Evolutionary conservation across 2,329 filamentous ascomycete species (phyloP).

Genomic region (Fusarium devonianum): DNA sequence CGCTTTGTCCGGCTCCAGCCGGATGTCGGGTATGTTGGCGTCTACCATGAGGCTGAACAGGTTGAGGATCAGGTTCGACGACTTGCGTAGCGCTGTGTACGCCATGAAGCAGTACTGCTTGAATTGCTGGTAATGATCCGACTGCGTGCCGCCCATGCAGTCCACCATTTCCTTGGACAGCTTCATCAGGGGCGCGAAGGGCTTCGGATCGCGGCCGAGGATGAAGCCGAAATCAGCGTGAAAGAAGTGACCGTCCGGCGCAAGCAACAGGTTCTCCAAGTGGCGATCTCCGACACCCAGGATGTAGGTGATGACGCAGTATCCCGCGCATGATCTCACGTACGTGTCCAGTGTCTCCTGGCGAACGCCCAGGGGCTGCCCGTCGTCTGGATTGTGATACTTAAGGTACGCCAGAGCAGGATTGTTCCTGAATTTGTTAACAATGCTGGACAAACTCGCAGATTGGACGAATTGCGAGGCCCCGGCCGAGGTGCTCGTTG

Average conservation of each 20-base stretch:
- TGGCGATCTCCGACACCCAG: slow-evolving; percentile 95
- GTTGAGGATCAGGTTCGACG: slow-evolving; percentile 89
- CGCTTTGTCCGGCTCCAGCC: slow-evolving; percentile 89
- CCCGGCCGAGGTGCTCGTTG: slow-evolving; percentile 87
- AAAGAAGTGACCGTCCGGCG: slow-evolving; percentile 93
- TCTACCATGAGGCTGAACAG: slow-evolving; percentile 97
- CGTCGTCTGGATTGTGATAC: slow-evolving; percentile 86
- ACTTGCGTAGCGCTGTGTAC: slow-evolving; percentile 89
- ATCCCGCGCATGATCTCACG: slow-evolving; percentile 93
- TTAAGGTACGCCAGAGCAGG: slow-evolving; percentile 83
- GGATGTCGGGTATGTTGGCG: slow-evolving; percentile 95
- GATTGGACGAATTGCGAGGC: slow-evolving; percentile 94
- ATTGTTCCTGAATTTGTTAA: slow-evolving; percentile 79
- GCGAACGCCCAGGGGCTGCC: slow-evolving; percentile 82
- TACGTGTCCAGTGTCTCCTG: slow-evolving; percentile 96
- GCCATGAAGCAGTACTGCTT: slow-evolving; percentile 96
- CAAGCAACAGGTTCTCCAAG: slow-evolving; percentile 90
- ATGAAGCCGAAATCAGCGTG: slow-evolving; percentile 99
- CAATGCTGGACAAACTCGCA: slow-evolving; percentile 81
- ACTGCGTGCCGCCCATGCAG: slow-evolving; percentile 88
- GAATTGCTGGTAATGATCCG: slow-evolving; percentile 85
- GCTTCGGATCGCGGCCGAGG: slow-evolving; percentile 94
- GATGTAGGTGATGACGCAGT: slow-evolving; percentile 98
- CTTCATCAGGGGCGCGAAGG: slow-evolving; percentile 97
- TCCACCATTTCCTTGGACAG: slow-evolving; percentile 98